Conservation (phyloP, 2,329 filamentous ascomycete species). For the Colletotrichum tropicicola region DNA sequence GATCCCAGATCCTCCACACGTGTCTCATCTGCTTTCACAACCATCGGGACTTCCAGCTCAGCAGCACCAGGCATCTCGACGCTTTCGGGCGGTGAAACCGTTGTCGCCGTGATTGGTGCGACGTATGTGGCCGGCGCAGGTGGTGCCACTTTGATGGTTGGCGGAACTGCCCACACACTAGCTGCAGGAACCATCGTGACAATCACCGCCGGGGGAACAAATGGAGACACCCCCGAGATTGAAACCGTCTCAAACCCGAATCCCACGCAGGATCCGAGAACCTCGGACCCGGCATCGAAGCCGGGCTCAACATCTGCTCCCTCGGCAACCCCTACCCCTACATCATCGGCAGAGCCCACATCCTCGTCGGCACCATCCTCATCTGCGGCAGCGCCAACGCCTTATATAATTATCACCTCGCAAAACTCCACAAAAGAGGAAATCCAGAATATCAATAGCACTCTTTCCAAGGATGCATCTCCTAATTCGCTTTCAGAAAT, state of each 20-base stretch:
- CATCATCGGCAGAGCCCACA: not conserved
- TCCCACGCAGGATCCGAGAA: not conserved
- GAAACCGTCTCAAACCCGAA: not conserved
- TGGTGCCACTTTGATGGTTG: not conserved
- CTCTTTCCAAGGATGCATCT: not conserved
- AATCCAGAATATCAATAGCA: not conserved
- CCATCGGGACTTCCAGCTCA: not conserved
- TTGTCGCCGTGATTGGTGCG: constrained; percentile 7
- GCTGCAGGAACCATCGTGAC: constrained; percentile 2
- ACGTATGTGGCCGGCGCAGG: not conserved
- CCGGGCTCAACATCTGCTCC: not conserved
- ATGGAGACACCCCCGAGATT: constrained; percentile 2
- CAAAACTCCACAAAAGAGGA: not conserved
- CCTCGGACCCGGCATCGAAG: not conserved
- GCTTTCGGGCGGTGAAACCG: not conserved
- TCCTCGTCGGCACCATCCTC: not conserved
- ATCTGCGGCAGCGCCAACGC: not conserved
- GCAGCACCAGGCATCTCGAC: not conserved
- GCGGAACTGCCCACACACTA: not conserved
- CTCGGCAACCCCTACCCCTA: not conserved
- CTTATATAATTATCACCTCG: not conserved
- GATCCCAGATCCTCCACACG: not conserved
- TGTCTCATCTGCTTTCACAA: not conserved
- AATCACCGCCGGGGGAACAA: not conserved
- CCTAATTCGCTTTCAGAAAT: not conserved